Percentiles rank a stretch among this genome's conserved stretches.
Evolutionary conservation across 257 asterid genomes (phyloP).

Genomic region (Plantago major): DNA sequence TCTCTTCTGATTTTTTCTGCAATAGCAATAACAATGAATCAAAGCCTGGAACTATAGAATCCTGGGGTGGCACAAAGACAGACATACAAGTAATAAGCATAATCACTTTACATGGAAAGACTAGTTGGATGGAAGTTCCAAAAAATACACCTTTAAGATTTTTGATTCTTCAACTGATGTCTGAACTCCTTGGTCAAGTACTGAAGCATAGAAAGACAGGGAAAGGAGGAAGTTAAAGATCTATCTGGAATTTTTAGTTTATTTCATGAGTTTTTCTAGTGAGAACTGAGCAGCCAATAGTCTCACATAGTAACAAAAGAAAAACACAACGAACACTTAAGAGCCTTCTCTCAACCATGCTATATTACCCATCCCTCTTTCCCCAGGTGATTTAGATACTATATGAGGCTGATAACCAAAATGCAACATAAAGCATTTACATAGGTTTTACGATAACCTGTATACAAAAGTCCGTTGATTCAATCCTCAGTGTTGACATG

Average conservation of each 20-base stretch:
- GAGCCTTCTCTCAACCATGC: too few relatives aligned
- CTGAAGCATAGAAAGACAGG: constrained; percentile 38
- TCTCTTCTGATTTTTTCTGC: constrained; percentile 68
- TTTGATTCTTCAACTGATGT: constrained; percentile 42
- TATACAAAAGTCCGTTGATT: too few relatives aligned
- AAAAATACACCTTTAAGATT: constrained; percentile 48
- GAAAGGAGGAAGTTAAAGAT: constrained; percentile 12
- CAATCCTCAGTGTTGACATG: too few relatives aligned
- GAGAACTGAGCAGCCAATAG: not conserved
- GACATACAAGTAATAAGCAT: not conserved
- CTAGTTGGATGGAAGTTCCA: not conserved
- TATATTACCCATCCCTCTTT: too few relatives aligned
- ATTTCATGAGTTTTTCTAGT: constrained; percentile 9
- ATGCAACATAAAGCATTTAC: too few relatives aligned
- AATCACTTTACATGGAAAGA: not conserved
- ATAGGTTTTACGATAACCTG: too few relatives aligned
- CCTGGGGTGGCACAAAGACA: constrained; percentile 9
- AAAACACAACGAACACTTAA: not conserved
- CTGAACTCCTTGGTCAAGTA: constrained; percentile 40
- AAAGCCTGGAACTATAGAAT: constrained; percentile 20
- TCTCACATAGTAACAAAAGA: not conserved
- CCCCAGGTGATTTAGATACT: too few relatives aligned
- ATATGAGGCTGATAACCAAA: too few relatives aligned
- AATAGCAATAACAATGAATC: constrained; percentile 27
- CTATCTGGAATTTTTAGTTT: constrained; percentile 2